A percentile compares a stretch with the other conserved stretches of the same genome.
These are phyloP conservation scores for Xylaria sp. DNA, from an alignment of 2,329 filamentous ascomycete species.

Conservation along the genomic window DNA sequence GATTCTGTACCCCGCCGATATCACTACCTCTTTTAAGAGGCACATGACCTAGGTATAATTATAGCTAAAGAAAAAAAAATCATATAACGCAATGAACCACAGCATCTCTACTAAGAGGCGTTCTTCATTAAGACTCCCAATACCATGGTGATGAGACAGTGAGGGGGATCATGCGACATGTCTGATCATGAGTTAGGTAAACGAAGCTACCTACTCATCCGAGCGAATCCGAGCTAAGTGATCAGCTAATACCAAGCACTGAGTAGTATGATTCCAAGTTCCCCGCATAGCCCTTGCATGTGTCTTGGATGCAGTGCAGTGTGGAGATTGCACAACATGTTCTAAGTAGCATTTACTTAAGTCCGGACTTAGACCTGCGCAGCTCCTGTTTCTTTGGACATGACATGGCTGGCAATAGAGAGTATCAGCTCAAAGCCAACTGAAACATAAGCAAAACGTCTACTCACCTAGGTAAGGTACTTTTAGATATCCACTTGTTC, in stretches of 20 bases:
- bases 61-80: neutral
- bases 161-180: constrained; percentile 2
- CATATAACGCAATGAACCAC: neutral
- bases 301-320: neutral
- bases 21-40: neutral
- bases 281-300: constrained; percentile 1
- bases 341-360: too few relatives aligned
- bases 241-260: neutral
- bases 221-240: neutral
- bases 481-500: neutral
- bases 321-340: neutral
- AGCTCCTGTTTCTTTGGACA: neutral
- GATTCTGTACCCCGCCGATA: neutral
- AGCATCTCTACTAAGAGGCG: too few relatives aligned
- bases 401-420: neutral
- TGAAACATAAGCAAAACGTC: neutral
- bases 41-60: neutral
- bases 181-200: neutral
- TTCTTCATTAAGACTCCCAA: neutral
- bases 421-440: neutral
- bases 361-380: too few relatives aligned
- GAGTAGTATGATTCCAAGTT: neutral
- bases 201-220: neutral
- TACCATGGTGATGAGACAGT: neutral
- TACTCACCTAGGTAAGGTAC: neutral